Evolutionary conservation across 805 yeast genomes (phyloP).

Genomic region (Wickerhamomyces chambardii): DNA sequence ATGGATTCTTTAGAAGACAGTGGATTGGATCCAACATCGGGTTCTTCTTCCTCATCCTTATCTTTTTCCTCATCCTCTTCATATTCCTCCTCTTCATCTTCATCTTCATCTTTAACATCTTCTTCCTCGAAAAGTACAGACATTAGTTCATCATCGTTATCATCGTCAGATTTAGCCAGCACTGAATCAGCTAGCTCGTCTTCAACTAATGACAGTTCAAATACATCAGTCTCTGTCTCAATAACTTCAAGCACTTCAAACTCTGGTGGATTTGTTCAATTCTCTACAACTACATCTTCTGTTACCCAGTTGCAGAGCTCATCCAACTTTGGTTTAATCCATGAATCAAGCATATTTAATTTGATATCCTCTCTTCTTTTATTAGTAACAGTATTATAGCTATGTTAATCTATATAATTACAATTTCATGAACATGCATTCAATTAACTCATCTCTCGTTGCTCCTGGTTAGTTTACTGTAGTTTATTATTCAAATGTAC

Average conservation of each 20-base stretch:
- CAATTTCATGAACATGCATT: too few relatives aligned
- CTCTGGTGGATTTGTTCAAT: constrained; percentile 1
- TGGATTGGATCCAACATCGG: constrained; percentile 52
- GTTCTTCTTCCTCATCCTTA: constrained; percentile 10
- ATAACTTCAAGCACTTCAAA: background rate
- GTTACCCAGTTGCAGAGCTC: too few relatives aligned
- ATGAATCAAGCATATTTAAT: too few relatives aligned
- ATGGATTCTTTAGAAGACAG: constrained; percentile 53
- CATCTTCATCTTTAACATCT: constrained; percentile 1
- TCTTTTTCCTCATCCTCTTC: constrained; percentile 9
- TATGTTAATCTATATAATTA: too few relatives aligned
- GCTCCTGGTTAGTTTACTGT: too few relatives aligned
- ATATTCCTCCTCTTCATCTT: constrained; percentile 4
- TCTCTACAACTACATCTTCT: constrained; percentile 2
- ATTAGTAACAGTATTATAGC: too few relatives aligned
- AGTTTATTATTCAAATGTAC: too few relatives aligned
- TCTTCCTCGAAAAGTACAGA: background rate
- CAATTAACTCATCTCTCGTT: too few relatives aligned
- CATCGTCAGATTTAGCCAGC: background rate
- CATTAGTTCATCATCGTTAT: background rate
- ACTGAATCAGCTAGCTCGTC: background rate
- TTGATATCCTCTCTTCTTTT: too few relatives aligned
- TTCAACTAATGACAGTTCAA: too few relatives aligned
- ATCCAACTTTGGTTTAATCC: background rate
- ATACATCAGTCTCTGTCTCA: too few relatives aligned